Conservation (phyloP, 2,329 filamentous ascomycete genomes). For the Aureobasidium sp. region DNA sequence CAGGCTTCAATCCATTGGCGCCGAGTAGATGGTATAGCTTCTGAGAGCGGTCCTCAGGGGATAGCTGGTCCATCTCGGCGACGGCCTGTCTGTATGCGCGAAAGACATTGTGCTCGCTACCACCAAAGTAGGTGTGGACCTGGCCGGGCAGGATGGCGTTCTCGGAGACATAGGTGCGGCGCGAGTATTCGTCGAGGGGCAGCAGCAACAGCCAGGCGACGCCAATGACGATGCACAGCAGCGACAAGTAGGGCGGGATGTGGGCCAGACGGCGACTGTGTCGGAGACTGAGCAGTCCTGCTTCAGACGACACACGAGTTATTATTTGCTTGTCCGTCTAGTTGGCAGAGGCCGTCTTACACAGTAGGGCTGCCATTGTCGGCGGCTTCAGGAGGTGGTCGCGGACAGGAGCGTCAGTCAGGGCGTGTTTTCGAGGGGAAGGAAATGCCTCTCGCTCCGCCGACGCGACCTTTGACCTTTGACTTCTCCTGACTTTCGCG, state of each 20-base stretch:
- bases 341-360: slow-evolving; percentile 1
- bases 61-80: slow-evolving; percentile 48
- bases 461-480: neutral
- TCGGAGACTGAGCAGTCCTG: slow-evolving; percentile 61
- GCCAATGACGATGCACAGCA: slow-evolving; percentile 76
- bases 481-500: neutral
- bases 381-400: neutral
- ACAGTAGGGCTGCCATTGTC: slow-evolving; percentile 23
- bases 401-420: neutral
- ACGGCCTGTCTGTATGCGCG: slow-evolving; percentile 84
- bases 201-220: slow-evolving; percentile 85
- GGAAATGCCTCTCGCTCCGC: neutral
- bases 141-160: slow-evolving; percentile 93
- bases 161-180: slow-evolving; percentile 92
- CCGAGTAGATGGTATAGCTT: slow-evolving; percentile 69
- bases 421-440: neutral
- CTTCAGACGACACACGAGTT: slow-evolving; percentile 24
- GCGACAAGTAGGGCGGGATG: slow-evolving; percentile 79
- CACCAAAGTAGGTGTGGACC: slow-evolving; percentile 95
- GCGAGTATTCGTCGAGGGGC: slow-evolving; percentile 83
- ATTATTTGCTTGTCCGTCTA: slow-evolving; percentile 14
- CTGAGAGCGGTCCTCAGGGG: slow-evolving; percentile 47
- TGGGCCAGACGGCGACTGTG: slow-evolving; percentile 75
- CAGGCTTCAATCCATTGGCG: slow-evolving; percentile 77
- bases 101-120: slow-evolving; percentile 92